Evolutionary conservation across 2,329 filamentous ascomycete species (phyloP).

Genomic region (Colletotrichum lentis): DNA sequence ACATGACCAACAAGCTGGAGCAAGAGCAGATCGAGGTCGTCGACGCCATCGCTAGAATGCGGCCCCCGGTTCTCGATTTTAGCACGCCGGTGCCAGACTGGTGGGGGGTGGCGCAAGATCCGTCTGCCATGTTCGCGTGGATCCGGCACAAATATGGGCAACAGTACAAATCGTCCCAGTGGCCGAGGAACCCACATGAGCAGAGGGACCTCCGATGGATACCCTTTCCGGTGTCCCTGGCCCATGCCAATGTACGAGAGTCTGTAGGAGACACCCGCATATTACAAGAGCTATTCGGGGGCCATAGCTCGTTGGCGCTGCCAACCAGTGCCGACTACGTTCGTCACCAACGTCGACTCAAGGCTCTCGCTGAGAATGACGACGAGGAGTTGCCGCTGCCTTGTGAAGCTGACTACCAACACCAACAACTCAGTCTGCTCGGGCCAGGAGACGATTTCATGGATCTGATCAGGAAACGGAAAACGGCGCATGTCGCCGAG

Average conservation of each 20-base stretch:
- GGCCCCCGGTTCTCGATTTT: conserved; percentile 45
- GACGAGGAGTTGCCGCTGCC: conserved; percentile 5
- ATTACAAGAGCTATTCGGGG: neutral
- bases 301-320: neutral
- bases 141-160: conserved; percentile 17
- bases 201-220: conserved; percentile 13
- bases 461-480: conserved; percentile 25
- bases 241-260: neutral
- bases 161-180: conserved; percentile 19
- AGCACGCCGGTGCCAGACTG: conserved; percentile 41
- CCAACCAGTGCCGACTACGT: conserved; percentile 18
- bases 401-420: neutral
- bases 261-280: neutral
- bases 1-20: conserved; percentile 36
- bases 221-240: conserved; percentile 10
- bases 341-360: neutral
- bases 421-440: neutral
- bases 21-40: conserved; percentile 44
- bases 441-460: neutral
- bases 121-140: conserved; percentile 42
- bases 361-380: neutral
- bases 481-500: neutral
- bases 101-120: conserved; percentile 32
- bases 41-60: conserved; percentile 43
- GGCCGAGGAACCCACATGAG: conserved; percentile 35